Conservation (phyloP, 371 early-diverging fungal genomes). For the Mortierella sp. region DNA sequence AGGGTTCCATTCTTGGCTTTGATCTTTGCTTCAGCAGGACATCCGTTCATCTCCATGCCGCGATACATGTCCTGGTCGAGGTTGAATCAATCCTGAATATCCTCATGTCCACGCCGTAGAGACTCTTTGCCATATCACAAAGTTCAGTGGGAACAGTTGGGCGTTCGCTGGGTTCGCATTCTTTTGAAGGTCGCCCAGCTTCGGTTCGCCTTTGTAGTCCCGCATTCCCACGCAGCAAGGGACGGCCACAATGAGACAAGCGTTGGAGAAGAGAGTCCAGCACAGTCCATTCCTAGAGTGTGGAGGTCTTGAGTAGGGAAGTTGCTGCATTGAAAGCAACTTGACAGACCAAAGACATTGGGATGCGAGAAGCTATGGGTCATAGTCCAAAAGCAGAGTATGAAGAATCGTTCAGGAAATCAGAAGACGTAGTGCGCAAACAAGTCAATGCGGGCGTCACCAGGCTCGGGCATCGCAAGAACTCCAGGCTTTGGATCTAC, state of each 20-base stretch:
- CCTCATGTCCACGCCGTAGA: conserved; percentile 15
- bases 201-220: neutral
- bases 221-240: too few species aligned
- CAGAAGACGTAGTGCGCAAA: conserved; percentile 35
- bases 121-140: conserved; percentile 14
- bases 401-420: conserved; percentile 28
- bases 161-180: conserved; percentile 12
- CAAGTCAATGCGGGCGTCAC: conserved; percentile 32
- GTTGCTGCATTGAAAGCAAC: conserved; percentile 30
- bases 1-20: neutral
- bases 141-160: conserved; percentile 8
- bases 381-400: conserved; percentile 28
- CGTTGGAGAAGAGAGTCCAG: conserved; percentile 14
- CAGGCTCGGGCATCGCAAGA: conserved; percentile 4
- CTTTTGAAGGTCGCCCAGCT: conserved; percentile 3
- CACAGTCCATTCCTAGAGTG: conserved; percentile 24
- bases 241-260: too few species aligned
- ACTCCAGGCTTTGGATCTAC: neutral
- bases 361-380: conserved; percentile 10
- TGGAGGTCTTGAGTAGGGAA: conserved; percentile 16
- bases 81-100: conserved; percentile 32
- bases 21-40: neutral
- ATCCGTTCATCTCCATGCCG: neutral
- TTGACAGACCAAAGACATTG: conserved; percentile 2
- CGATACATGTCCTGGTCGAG: conserved; percentile 6